Conservation (phyloP, 2,329 filamentous ascomycete genomes). For the Pyrenophora seminiperda region DNA sequence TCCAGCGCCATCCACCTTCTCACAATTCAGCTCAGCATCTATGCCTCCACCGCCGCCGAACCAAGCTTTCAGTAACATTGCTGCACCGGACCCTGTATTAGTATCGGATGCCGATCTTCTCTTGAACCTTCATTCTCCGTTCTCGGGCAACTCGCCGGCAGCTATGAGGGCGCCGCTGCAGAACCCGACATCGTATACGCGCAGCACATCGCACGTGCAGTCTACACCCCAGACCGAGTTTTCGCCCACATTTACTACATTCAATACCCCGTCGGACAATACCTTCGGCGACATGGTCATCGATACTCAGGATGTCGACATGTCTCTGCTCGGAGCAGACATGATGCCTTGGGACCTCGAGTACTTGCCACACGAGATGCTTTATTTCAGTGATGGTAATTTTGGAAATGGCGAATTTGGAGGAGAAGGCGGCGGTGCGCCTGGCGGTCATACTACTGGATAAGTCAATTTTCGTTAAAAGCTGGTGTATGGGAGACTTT, state of each 20-base stretch:
- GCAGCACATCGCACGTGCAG: constrained; percentile 12
- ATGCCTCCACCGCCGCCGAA: constrained; percentile 45
- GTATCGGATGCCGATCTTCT: constrained; percentile 56
- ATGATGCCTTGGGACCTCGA: constrained; percentile 75
- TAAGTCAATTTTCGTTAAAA: background rate
- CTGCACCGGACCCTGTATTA: constrained; percentile 41
- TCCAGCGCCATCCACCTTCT: constrained; percentile 31
- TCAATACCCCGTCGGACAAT: constrained; percentile 33
- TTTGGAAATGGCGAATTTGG: constrained; percentile 12
- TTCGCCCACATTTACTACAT: constrained; percentile 34
- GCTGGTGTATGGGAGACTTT: too few species aligned
- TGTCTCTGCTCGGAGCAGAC: constrained; percentile 69
- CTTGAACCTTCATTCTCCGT: constrained; percentile 57
- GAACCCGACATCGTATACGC: constrained; percentile 25
- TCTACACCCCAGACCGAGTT: constrained; percentile 23
- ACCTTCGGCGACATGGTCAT: constrained; percentile 66
- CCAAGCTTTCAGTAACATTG: constrained; percentile 27
- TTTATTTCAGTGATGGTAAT: constrained; percentile 48
- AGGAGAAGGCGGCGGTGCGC: background rate
- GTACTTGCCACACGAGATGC: constrained; percentile 70
- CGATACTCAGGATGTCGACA: constrained; percentile 77
- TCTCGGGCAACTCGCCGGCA: constrained; percentile 33
- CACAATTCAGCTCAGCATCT: constrained; percentile 33
- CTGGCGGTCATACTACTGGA: background rate
- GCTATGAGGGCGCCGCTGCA: constrained; percentile 20